phyloP scores from a whole-genome alignment of 208 protist species.

The Leishmania tropica region DNA sequence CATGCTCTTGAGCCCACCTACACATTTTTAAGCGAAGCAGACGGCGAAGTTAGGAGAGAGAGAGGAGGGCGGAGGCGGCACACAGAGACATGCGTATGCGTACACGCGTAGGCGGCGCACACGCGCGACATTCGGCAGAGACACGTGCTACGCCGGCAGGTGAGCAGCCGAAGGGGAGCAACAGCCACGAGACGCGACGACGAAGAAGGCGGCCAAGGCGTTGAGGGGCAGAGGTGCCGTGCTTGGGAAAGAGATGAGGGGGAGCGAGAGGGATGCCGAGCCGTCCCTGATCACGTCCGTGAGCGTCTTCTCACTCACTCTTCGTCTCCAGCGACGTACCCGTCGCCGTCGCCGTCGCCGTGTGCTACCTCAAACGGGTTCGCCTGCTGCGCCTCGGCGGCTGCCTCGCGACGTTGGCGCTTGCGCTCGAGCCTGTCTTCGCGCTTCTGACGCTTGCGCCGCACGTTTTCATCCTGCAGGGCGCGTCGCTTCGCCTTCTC shows the following conservation, averaged over 20 bases:
- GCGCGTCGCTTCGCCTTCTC: conserved; percentile 79
- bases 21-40: not conserved
- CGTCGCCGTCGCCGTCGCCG: conserved; percentile 18
- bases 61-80: too few species aligned
- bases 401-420: conserved; percentile 62
- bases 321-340: conserved; percentile 55
- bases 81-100: not conserved
- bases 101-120: not conserved
- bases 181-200: not conserved
- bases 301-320: conserved; percentile 19
- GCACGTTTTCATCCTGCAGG: conserved; percentile 85
- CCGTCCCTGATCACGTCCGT: not conserved
- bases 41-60: not conserved
- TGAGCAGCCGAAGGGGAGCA: not conserved
- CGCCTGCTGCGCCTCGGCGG: conserved; percentile 58
- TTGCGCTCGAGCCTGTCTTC: conserved; percentile 73
- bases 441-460: conserved; percentile 48
- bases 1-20: not conserved
- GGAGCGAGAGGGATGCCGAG: not conserved
- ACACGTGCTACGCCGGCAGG: not conserved
- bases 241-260: not conserved
- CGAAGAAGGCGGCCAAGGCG: not conserved
- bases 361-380: conserved; percentile 77
- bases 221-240: not conserved
- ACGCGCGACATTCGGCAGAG: not conserved